phyloP scores from a whole-genome alignment of 495 filamentous ascomycete genomes.

The Chaetomidium leptoderma region DNA sequence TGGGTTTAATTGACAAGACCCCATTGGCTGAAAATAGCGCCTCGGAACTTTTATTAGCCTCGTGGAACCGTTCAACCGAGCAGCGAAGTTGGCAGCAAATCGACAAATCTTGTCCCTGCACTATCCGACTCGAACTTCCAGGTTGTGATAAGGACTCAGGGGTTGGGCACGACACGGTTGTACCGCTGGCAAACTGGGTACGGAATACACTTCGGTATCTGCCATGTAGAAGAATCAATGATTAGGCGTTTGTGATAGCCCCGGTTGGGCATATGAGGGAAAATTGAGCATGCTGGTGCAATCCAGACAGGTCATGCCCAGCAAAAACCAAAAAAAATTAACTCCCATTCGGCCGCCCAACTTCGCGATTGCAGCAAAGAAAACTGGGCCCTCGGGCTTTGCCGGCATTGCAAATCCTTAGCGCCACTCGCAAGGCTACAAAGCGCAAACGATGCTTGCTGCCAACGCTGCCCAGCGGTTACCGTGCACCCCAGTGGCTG shows the following conservation, averaged over 20 bases:
- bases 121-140: conserved; percentile 13
- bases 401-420: conserved; percentile 29
- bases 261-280: not conserved
- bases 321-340: not conserved
- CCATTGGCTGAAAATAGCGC: conserved; percentile 19
- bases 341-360: conserved; percentile 13
- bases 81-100: conserved; percentile 17
- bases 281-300: not conserved
- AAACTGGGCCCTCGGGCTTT: conserved; percentile 33
- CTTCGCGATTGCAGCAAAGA: conserved; percentile 6
- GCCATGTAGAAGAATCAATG: not conserved
- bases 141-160: not conserved
- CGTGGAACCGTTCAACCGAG: conserved; percentile 32
- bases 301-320: not conserved
- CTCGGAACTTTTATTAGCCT: conserved; percentile 24
- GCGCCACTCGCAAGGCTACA: conserved; percentile 22
- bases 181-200: not conserved
- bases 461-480: conserved; percentile 21
- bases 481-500: conserved; percentile 21
- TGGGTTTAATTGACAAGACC: conserved; percentile 9
- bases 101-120: conserved; percentile 1
- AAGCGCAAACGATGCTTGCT: conserved; percentile 3
- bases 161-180: not conserved
- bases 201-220: no score
- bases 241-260: not conserved